Percentiles rank a stretch among this genome's conserved stretches.
Evolutionary conservation across 2,329 filamentous ascomycete genomes (phyloP).

Genomic region (Reticulascus tulasneorum): DNA sequence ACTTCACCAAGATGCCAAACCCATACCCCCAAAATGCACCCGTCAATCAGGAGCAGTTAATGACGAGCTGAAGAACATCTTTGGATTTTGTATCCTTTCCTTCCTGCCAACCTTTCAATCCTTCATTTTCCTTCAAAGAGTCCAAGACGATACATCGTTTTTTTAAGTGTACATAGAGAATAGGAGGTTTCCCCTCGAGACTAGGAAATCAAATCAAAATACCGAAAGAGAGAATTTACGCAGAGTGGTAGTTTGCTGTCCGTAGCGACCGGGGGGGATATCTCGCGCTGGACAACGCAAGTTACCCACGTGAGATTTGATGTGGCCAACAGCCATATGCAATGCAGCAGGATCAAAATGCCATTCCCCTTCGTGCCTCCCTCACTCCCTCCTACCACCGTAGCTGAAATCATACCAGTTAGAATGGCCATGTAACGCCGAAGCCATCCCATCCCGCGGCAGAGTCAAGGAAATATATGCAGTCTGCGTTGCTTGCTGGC

Average conservation of each 20-base stretch:
- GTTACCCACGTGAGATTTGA: too few relatives aligned
- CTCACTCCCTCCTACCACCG: not conserved
- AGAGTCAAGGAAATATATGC: conserved; percentile 14
- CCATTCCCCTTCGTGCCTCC: not conserved
- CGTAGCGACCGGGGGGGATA: not conserved
- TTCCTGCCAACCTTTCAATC: too few relatives aligned
- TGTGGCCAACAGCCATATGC: conserved; percentile 2
- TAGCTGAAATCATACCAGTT: not conserved
- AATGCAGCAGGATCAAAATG: conserved; percentile 1
- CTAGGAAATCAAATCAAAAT: conserved; percentile 3
- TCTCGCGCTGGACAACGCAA: conserved; percentile 3
- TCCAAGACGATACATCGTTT: too few relatives aligned
- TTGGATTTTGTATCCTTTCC: too few relatives aligned
- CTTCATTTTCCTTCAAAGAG: too few relatives aligned
- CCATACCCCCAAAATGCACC: too few relatives aligned
- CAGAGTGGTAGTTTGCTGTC: conserved; percentile 7
- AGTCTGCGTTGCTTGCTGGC: conserved; percentile 13
- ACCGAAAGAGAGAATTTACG: not conserved
- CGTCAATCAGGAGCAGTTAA: too few relatives aligned
- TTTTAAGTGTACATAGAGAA: too few relatives aligned
- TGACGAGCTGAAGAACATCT: too few relatives aligned
- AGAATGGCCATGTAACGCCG: conserved; percentile 10
- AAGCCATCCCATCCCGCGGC: not conserved
- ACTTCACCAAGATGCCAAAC: too few relatives aligned
- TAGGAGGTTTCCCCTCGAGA: too few relatives aligned